Conservation (phyloP, 495 filamentous ascomycete genomes). For the Talaromyces nanjingensis region DNA sequence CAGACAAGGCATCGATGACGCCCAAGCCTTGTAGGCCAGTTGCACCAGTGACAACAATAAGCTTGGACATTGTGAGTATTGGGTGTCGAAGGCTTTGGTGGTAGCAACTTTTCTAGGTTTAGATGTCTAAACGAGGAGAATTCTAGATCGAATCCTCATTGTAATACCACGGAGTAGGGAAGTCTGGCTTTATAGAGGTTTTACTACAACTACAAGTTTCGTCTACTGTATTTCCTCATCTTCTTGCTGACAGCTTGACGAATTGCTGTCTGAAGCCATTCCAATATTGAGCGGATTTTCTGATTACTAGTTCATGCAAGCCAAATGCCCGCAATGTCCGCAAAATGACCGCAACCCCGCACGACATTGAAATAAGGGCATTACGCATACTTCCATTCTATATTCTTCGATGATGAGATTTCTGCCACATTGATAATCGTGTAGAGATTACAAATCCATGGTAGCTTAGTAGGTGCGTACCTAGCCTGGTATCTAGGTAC, state of each 20-base stretch:
- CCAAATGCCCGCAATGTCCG: background rate
- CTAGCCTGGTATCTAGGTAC: background rate
- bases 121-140: background rate
- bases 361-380: background rate
- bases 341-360: background rate
- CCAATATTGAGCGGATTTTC: background rate
- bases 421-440: background rate
- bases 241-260: background rate
- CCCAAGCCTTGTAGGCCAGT: constrained; percentile 36
- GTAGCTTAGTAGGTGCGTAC: background rate
- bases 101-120: background rate
- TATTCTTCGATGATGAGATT: background rate
- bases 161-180: background rate
- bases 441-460: background rate
- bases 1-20: constrained; percentile 26
- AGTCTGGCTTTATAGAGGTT: background rate
- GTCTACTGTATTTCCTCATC: background rate
- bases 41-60: constrained; percentile 17
- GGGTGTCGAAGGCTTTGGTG: background rate
- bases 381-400: background rate
- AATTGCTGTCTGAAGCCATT: background rate
- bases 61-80: constrained; percentile 8
- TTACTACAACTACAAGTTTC: background rate
- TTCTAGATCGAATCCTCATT: background rate
- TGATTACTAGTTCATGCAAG: background rate